These are phyloP conservation scores for Populus hybrid DNA, from an alignment of 441 rosid genomes.

Conservation along the genomic window DNA sequence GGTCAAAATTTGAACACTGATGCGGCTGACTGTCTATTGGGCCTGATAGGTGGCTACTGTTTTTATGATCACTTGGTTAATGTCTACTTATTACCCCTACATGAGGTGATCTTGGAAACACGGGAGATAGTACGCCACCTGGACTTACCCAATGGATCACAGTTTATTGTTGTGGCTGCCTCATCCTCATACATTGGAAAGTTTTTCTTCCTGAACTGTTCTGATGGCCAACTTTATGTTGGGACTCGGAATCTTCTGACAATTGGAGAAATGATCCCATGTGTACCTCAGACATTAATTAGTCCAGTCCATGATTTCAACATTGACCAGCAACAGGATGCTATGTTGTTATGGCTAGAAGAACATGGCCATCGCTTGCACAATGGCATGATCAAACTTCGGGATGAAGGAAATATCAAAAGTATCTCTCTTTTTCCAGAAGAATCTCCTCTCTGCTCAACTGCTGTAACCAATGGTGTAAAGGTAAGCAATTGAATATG, in stretches of 20 bases:
- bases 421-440: conserved; percentile 64
- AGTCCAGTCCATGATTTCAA: conserved; percentile 42
- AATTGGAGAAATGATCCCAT: conserved; percentile 58
- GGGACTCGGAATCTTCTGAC: conserved; percentile 41
- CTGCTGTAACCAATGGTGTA: conserved; percentile 65
- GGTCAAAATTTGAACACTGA: not conserved
- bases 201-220: conserved; percentile 71
- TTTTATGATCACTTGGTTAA: conserved; percentile 53
- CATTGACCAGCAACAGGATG: conserved; percentile 57
- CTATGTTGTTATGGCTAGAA: conserved; percentile 75
- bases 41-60: conserved; percentile 76
- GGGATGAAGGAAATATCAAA: conserved; percentile 29
- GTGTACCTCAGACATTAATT: conserved; percentile 58
- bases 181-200: conserved; percentile 41
- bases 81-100: conserved; percentile 60
- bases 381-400: conserved; percentile 47
- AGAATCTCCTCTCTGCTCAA: conserved; percentile 54
- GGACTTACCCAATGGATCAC: conserved; percentile 18
- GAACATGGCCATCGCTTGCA: conserved; percentile 60
- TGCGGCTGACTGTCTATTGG: conserved; percentile 26
- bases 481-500: conserved; percentile 31
- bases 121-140: conserved; percentile 23
- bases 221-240: conserved; percentile 63
- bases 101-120: conserved; percentile 46
- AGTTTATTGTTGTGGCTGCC: conserved; percentile 52